Evolutionary conservation across 495 filamentous ascomycete species (phyloP).

Genomic region (Aspergillus funiculosus): DNA sequence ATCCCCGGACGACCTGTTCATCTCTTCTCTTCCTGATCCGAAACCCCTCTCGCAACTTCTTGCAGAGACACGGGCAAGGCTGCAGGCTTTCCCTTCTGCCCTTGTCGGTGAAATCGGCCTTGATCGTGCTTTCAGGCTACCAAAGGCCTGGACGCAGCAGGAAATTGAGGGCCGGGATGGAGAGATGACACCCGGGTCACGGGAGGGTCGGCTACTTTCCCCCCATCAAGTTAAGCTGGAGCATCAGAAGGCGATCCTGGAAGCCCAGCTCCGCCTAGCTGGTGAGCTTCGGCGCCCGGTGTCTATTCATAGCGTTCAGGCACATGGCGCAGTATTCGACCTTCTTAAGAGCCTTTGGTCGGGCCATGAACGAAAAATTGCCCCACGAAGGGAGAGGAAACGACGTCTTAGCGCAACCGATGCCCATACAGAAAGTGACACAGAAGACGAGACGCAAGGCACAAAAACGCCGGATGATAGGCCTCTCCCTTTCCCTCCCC

Average conservation of each 20-base stretch:
- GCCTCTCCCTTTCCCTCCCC: constrained; percentile 70
- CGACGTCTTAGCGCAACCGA: constrained; percentile 31
- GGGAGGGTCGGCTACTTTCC: constrained; percentile 71
- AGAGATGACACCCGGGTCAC: constrained; percentile 67
- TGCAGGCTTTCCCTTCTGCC: constrained; percentile 59
- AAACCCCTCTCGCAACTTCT: constrained; percentile 62
- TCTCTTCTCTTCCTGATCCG: constrained; percentile 64
- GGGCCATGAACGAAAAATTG: constrained; percentile 66
- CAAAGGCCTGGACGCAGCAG: constrained; percentile 52
- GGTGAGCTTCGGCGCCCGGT: constrained; percentile 75
- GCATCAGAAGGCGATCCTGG: constrained; percentile 72
- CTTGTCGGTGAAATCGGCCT: constrained; percentile 87
- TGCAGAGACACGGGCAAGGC: constrained; percentile 53
- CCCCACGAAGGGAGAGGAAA: constrained; percentile 58
- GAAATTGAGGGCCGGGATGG: constrained; percentile 48
- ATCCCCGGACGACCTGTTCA: constrained; percentile 51
- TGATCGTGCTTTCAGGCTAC: constrained; percentile 80
- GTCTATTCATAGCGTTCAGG: constrained; percentile 86
- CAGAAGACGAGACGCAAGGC: constrained; percentile 28
- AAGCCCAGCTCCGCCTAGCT: constrained; percentile 79
- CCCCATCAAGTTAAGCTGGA: constrained; percentile 67
- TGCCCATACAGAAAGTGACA: constrained; percentile 28
- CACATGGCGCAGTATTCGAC: constrained; percentile 77
- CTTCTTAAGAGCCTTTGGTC: constrained; percentile 70
- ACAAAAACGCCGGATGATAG: constrained; percentile 24